phyloP scores from a whole-genome alignment of 139 green algal species.

The Choricystis sp. region DNA sequence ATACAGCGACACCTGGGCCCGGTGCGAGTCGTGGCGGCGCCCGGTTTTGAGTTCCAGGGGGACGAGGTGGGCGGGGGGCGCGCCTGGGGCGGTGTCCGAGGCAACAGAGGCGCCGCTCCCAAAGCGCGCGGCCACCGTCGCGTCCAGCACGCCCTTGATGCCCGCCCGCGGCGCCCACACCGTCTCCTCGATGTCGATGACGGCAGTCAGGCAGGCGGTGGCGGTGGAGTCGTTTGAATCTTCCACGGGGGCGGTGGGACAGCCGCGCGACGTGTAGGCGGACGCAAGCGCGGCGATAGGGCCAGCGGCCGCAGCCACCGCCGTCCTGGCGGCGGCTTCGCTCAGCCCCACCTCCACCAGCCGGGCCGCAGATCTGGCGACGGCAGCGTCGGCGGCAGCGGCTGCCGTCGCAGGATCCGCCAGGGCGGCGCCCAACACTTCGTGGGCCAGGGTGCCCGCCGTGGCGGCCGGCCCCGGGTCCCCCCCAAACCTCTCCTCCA shows the following conservation, averaged over 20 bases:
- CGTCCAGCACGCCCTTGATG: constrained; percentile 85
- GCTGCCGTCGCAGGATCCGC: background rate
- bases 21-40: constrained; percentile 37
- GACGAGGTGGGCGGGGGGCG: background rate
- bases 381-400: constrained; percentile 3
- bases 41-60: constrained; percentile 94
- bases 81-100: background rate
- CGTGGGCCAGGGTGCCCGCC: constrained; percentile 40
- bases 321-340: constrained; percentile 1
- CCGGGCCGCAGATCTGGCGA: constrained; percentile 9
- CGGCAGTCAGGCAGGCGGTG: constrained; percentile 15
- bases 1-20: constrained; percentile 65
- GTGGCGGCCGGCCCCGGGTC: constrained; percentile 15
- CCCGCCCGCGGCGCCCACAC: constrained; percentile 76
- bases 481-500: constrained; percentile 44
- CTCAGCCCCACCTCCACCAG: constrained; percentile 3
- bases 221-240: background rate
- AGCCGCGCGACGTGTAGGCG: background rate
- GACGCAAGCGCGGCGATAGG: background rate
- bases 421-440: constrained; percentile 16
- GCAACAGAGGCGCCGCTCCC: background rate
- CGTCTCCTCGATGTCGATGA: constrained; percentile 88
- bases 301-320: constrained; percentile 9
- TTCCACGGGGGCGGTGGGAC: background rate
- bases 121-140: constrained; percentile 32